Evolutionary conservation across 2,329 filamentous ascomycete species (phyloP).

Genomic region (Colletotrichum nymphaeae): DNA sequence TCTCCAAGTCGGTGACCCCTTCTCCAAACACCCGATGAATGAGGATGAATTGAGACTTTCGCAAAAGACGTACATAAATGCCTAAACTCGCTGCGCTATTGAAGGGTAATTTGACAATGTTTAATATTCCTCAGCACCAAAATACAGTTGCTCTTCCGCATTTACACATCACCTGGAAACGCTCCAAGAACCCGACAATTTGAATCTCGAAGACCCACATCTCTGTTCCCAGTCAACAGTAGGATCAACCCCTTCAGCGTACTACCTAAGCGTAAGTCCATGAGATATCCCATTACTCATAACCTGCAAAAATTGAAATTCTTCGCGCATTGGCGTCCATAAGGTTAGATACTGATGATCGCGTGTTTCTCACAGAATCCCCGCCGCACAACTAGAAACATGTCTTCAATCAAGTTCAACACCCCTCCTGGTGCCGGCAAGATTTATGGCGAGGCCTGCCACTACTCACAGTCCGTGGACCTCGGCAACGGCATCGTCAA

Average conservation of each 20-base stretch:
- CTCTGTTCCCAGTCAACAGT: too few species aligned
- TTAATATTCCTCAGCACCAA: too few species aligned
- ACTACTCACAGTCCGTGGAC: slow-evolving; percentile 41
- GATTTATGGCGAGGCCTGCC: slow-evolving; percentile 10
- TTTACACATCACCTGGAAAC: too few species aligned
- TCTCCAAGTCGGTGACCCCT: background rate
- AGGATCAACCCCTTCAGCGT: too few species aligned
- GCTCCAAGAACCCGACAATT: too few species aligned
- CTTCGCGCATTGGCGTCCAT: background rate
- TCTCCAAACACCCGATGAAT: background rate
- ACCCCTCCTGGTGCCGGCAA: slow-evolving; percentile 3
- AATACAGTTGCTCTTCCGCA: too few species aligned
- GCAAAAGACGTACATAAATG: background rate
- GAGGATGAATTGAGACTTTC: background rate
- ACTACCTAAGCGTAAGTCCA: too few species aligned
- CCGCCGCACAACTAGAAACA: background rate
- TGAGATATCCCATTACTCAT: too few species aligned
- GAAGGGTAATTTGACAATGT: too few species aligned
- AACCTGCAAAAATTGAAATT: background rate
- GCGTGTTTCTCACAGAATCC: background rate
- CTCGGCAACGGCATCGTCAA: slow-evolving; percentile 40
- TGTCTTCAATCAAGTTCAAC: slow-evolving; percentile 7
- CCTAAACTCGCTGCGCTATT: too few species aligned
- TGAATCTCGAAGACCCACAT: too few species aligned
- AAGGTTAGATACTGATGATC: background rate